Conservation (phyloP, 306 rosid species). For the Luffa aegyptiaca region DNA sequence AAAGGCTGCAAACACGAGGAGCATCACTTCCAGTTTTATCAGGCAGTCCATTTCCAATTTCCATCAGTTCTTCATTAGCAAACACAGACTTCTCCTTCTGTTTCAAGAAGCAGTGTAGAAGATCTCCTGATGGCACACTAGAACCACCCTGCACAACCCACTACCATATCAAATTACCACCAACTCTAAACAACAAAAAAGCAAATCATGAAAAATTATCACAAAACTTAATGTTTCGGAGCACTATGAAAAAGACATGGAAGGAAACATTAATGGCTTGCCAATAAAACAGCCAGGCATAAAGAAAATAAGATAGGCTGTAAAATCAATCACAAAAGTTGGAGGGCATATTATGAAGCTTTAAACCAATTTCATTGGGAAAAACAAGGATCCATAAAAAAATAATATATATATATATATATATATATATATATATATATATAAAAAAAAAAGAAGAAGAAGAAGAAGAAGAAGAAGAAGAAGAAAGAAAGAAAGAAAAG, state of each 20-base stretch:
- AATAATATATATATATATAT: too few relatives aligned
- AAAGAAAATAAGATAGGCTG: background rate
- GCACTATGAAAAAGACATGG: background rate
- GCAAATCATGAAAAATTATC: background rate
- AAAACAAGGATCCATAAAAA: background rate
- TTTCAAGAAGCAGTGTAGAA: constrained; percentile 17
- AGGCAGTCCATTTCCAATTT: constrained; percentile 15
- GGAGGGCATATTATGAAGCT: background rate
- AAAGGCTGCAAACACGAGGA: constrained; percentile 12
- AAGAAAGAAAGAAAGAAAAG: too few relatives aligned
- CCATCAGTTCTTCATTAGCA: constrained; percentile 13
- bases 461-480: too few relatives aligned
- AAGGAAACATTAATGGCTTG: background rate
- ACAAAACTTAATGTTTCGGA: background rate
- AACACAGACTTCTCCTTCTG: constrained; percentile 14
- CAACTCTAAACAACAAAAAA: background rate
- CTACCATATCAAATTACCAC: background rate
- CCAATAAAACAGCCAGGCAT: background rate
- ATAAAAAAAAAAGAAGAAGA: too few relatives aligned
- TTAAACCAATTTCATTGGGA: background rate
- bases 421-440: too few relatives aligned
- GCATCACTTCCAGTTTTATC: constrained; percentile 18
- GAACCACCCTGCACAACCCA: constrained; percentile 7
- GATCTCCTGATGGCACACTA: constrained; percentile 17
- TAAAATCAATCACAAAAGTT: background rate